Evolutionary conservation across 192 early-diverging fungal genomes (phyloP), one percentile per base, ranked within the genome.

Genomic region (Allomyces macrogynus): DNA sequence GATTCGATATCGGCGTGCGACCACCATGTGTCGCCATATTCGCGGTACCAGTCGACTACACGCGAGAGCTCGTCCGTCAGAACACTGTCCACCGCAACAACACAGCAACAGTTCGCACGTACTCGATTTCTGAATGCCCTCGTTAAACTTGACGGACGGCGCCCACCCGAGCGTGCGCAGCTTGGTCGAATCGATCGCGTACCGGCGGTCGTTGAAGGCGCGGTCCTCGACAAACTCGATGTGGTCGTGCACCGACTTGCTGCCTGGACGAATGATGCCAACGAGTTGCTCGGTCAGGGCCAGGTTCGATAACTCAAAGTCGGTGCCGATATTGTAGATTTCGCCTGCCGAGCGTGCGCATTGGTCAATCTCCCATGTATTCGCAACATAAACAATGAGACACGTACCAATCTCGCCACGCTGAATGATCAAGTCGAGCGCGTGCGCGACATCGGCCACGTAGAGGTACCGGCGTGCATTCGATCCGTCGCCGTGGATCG

Each of bases 311-410:
- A 89, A 70, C 64, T 90, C 89, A 63, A 78, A 73, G 9, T 80
- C 77, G 22, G 79, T 80, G 1, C 86, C 86, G 44, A 90, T 89
- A 71, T 90, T 90, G 74, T 90, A 90, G 14, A 81, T 84, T 68
- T 90, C 79, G 24, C 89, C 89, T 27, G 79, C 26, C 9, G 20
- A 20, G 2, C 20, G 9, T 10, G 49, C 20, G 7, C 32, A 40
- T 0, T 8, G 32, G 32, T 40, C 32, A 40, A 7, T 40, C 32
- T 40, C 32, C 32, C 3, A 8, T 8, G 3, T 8, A 8, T 40
- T 8, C 32, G 4, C 7, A 40, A 40, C 32, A 7, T 3, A 3
- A 40, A 57, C 49, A 57, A 0, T 20, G 20, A 5, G 12, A 10
- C 20, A 20, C 49, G 20, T 5, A 57, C 49, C 49, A n/a, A 57